Evolutionary conservation across 2,329 filamentous ascomycete genomes (phyloP), one percentile per base, ranked within the genome.

Genomic region (Botryotinia globosa): DNA sequence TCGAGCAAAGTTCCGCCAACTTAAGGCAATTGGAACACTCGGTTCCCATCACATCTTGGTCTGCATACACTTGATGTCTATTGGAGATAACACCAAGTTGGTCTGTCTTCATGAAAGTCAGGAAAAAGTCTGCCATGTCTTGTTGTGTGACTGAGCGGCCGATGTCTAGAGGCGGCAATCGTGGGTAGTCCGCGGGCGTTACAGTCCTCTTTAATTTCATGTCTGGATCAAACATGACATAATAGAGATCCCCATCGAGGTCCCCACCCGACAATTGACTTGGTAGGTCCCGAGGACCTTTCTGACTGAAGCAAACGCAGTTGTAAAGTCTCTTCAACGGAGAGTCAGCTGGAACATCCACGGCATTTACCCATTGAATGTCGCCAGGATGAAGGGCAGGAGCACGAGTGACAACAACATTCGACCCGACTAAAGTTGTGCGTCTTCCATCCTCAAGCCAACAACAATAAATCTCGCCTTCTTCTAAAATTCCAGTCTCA

Each of bases 331-430:
- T 79, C 1, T 82, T 82, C 1, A 97, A 84, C 0, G 92, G 88
- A 25, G 91, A 92, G 0, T 83, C 81, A 0, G 73, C 44, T 0
- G 88, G 86, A 1, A 92, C 91, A 0, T 90, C 86, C 0, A 90
- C 85, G 16, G 91, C 91, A 3, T 80, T 80, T 0, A 87, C 91
- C 1, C 88, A 66, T 78, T 94, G 93, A 2, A 97, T 86, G 78
- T 97, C 94, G 0, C 94, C 94, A 0, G 93, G 92, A 78, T 97
- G 92, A 63, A 97, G 84, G 0, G 93, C 92, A 0, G 94, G 94
- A 1, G 91, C 92, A n/a, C 93, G 87, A 0, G 93, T 94, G 37
- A 97, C 85, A 0, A 94, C 81, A 25, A 83, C 74, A 2, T 79
- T 75, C 4, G 79, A 71, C 5, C 78, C 77, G 9, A 70, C 56